phyloP scores from a whole-genome alignment of 352 stramenopile genomes.

The Phytophthora megakarya region DNA sequence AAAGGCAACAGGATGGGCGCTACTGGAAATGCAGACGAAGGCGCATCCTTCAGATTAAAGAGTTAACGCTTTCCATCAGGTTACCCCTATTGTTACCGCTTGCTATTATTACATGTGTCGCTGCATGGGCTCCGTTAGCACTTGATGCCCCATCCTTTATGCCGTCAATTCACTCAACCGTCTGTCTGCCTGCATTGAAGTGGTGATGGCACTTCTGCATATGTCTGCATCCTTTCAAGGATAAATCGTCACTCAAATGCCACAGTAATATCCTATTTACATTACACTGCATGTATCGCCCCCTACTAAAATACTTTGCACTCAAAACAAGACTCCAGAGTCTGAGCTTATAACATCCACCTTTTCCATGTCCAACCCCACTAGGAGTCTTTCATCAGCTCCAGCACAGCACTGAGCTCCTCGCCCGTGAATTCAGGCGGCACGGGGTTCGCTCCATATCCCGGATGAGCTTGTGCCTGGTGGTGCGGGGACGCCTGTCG shows the following conservation, averaged over 20 bases:
- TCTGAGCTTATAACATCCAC: conserved; percentile 34
- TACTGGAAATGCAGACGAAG: conserved; percentile 20
- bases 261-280: conserved; percentile 35
- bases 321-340: background rate
- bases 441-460: conserved; percentile 34
- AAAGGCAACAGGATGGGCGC: conserved; percentile 9
- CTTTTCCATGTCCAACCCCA: background rate
- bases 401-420: conserved; percentile 52
- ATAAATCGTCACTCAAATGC: conserved; percentile 11
- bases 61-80: background rate
- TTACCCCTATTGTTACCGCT: background rate
- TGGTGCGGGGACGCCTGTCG: conserved; percentile 26
- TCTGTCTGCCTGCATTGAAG: conserved; percentile 21
- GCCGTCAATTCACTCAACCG: conserved; percentile 18
- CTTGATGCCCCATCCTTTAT: conserved; percentile 11
- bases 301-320: conserved; percentile 32
- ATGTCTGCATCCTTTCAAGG: conserved; percentile 11
- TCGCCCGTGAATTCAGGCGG: conserved; percentile 50
- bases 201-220: conserved; percentile 23
- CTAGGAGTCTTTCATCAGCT: conserved; percentile 55
- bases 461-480: conserved; percentile 33
- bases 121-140: conserved; percentile 1
- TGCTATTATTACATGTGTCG: too few species aligned
- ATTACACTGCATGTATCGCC: conserved; percentile 14
- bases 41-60: conserved; percentile 14